A percentile compares a stretch with the other conserved stretches of the same genome.
Conservation (phyloP, 441 rosid genomes). For the Macaranga tanarius region DNA sequence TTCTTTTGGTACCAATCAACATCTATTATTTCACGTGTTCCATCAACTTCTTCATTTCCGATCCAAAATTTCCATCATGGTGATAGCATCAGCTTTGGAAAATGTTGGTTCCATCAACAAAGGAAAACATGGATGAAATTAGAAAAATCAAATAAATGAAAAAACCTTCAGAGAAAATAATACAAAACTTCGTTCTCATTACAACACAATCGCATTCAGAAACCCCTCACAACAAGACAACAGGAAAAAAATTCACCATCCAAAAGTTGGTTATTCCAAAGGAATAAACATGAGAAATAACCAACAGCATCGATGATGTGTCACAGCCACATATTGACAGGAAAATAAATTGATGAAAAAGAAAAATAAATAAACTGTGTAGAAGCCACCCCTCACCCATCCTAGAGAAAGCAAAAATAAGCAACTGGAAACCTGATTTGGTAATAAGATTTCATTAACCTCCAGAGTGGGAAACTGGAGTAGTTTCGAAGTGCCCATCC, state of each 20-base stretch:
- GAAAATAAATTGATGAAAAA: slow-evolving; percentile 20
- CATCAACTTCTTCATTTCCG: neutral
- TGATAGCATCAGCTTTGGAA: neutral
- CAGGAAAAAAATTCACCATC: slow-evolving; percentile 7
- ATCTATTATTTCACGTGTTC: too few relatives aligned
- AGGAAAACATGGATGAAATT: neutral
- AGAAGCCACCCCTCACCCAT: slow-evolving; percentile 24
- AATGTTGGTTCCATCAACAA: neutral
- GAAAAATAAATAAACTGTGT: neutral
- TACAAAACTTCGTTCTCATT: slow-evolving; percentile 20
- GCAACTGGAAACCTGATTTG: slow-evolving; percentile 17
- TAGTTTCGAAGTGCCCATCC: slow-evolving; percentile 74
- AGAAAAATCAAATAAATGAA: neutral
- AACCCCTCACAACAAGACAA: slow-evolving; percentile 17
- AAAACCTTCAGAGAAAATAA: slow-evolving; percentile 10
- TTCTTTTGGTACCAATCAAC: too few relatives aligned
- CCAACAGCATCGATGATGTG: neutral
- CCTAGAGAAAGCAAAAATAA: slow-evolving; percentile 29
- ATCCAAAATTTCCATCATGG: neutral
- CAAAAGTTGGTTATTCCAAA: slow-evolving; percentile 15
- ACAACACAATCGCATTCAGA: slow-evolving; percentile 23
- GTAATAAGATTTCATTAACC: slow-evolving; percentile 38
- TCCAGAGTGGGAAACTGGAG: slow-evolving; percentile 91
- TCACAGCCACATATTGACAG: slow-evolving; percentile 24
- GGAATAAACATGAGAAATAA: slow-evolving; percentile 14